Conservation (phyloP, 2,329 filamentous ascomycete species). For the Eutypa lata region DNA sequence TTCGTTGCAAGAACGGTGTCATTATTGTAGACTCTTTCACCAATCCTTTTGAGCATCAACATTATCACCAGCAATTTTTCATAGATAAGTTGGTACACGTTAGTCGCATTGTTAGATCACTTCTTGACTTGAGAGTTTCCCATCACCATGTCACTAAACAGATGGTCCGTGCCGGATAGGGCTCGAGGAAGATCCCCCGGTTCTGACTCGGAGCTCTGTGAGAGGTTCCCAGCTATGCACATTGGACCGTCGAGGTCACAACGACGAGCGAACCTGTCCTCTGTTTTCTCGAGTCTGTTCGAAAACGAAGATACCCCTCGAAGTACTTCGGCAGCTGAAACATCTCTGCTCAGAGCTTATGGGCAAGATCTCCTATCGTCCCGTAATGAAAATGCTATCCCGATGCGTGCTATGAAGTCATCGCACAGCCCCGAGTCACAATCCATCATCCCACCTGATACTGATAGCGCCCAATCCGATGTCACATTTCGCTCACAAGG, state of each 20-base stretch:
- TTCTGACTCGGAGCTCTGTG: constrained; percentile 1
- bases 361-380: constrained; percentile 4
- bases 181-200: constrained; percentile 11
- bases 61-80: neutral
- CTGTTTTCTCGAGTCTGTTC: constrained; percentile 11
- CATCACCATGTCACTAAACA: constrained; percentile 13
- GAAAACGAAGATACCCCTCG: constrained; percentile 13
- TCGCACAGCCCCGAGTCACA: neutral
- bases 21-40: neutral
- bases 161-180: constrained; percentile 16
- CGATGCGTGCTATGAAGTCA: neutral
- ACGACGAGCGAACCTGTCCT: constrained; percentile 11
- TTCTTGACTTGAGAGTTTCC: neutral
- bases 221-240: constrained; percentile 10
- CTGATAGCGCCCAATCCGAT: neutral
- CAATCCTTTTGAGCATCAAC: neutral
- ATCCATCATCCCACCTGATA: neutral
- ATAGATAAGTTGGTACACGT: neutral
- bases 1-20: too few relatives aligned
- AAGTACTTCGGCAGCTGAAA: neutral
- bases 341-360: neutral
- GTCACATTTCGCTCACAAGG: neutral
- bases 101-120: constrained; percentile 9
- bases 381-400: constrained; percentile 7
- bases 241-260: constrained; percentile 5